Conservation (phyloP, 495 filamentous ascomycete species). For the Penicillium robsamsonii region DNA sequence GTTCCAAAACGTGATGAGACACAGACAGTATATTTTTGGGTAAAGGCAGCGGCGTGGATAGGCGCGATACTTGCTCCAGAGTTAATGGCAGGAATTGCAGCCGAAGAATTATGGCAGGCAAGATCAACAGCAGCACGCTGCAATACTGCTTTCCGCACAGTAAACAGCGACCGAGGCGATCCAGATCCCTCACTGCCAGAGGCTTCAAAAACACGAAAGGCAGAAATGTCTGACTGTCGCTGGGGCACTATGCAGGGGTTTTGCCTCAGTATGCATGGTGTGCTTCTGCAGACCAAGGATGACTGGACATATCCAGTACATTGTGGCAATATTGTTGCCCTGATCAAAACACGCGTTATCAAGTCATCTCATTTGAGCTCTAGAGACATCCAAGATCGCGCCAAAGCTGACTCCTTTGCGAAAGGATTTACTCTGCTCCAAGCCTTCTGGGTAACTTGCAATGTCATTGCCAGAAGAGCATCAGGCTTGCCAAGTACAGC, state of each 20-base stretch:
- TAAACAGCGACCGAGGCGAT: background rate
- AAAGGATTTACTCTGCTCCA: conserved; percentile 17
- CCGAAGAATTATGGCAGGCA: conserved; percentile 3
- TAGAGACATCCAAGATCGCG: conserved; percentile 15
- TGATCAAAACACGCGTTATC: conserved; percentile 14
- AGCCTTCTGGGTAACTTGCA: conserved; percentile 8
- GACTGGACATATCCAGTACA: conserved; percentile 12
- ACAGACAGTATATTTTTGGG: background rate
- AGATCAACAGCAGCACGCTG: background rate
- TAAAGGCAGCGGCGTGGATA: conserved; percentile 8
- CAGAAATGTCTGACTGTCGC: background rate
- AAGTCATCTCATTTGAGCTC: conserved; percentile 4
- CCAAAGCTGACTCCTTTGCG: conserved; percentile 18
- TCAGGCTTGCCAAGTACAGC: background rate
- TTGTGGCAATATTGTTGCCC: background rate
- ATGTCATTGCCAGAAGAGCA: conserved; percentile 11
- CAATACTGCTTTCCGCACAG: conserved; percentile 3
- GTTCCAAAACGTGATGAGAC: conserved; percentile 1
- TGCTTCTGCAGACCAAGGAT: conserved; percentile 12
- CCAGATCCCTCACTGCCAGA: background rate
- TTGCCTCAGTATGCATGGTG: conserved; percentile 12
- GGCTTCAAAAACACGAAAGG: background rate
- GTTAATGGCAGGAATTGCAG: conserved; percentile 2
- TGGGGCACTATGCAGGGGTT: conserved; percentile 8
- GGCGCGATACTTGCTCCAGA: conserved; percentile 13